Percentiles rank a stretch among this genome's conserved stretches.
Evolutionary conservation across 1,139 yeast species (phyloP).

Genomic region (Debaryomycetaceae sp.): DNA sequence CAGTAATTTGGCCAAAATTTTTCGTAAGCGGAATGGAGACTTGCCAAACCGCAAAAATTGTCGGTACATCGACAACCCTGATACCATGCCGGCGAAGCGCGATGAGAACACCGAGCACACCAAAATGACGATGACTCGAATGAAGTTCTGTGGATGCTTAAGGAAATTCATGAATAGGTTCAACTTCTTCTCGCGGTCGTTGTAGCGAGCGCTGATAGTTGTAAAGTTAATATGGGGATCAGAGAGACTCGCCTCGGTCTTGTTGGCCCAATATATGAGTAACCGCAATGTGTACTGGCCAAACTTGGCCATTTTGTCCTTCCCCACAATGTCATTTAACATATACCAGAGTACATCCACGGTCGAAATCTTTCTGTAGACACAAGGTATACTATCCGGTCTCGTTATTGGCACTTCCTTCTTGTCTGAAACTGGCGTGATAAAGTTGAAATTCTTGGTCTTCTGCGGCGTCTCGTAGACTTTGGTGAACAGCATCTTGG

Average conservation of each 20-base stretch:
- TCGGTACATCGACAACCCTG: slow-evolving; percentile 56
- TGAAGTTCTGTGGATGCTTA: slow-evolving; percentile 39
- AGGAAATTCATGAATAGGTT: slow-evolving; percentile 34
- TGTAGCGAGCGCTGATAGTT: slow-evolving; percentile 27
- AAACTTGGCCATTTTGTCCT: slow-evolving; percentile 65
- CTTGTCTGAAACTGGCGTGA: slow-evolving; percentile 23
- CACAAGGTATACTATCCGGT: neutral
- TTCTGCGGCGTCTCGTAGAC: slow-evolving; percentile 10
- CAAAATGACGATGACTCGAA: slow-evolving; percentile 31
- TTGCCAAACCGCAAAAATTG: slow-evolving; percentile 71
- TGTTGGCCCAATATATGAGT: slow-evolving; percentile 44
- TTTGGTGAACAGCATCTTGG: slow-evolving; percentile 12
- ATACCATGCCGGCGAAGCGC: slow-evolving; percentile 42
- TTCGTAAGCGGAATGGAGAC: slow-evolving; percentile 50
- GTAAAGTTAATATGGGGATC: slow-evolving; percentile 30
- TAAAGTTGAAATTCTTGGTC: slow-evolving; percentile 18
- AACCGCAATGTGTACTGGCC: slow-evolving; percentile 57
- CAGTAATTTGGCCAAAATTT: slow-evolving; percentile 20
- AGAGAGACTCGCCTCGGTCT: slow-evolving; percentile 33
- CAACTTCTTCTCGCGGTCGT: slow-evolving; percentile 30
- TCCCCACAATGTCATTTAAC: slow-evolving; percentile 56
- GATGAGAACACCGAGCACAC: slow-evolving; percentile 29
- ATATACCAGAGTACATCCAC: slow-evolving; percentile 48
- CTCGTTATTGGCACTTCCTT: slow-evolving; percentile 10
- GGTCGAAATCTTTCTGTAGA: slow-evolving; percentile 8